Evolutionary conservation across 345 rosid genomes (phyloP), one percentile per base, ranked within the genome.

Genomic region (Syzygium jambos): DNA sequence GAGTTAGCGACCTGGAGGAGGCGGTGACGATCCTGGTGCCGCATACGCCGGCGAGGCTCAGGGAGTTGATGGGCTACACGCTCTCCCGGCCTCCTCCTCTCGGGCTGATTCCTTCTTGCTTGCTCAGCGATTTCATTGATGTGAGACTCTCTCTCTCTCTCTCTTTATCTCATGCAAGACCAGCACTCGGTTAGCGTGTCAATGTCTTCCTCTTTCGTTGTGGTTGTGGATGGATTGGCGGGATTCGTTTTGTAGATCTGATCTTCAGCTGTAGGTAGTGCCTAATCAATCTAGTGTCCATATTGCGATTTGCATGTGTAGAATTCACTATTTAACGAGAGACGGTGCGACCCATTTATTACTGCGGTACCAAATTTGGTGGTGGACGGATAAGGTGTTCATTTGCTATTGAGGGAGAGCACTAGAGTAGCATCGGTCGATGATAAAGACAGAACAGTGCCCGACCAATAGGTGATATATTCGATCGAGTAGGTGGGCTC

Each of bases 21-120:
- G 99, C 98, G 23, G 89, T 89, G 1, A 87, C 84, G 63, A 95
- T 97, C 86, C 88, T 97, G 52, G 97, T 97, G 22, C 98, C 98
- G 2, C 91, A 89, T 46, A 91, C 93, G 6, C 95, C 96, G 1
- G 89, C 86, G 5, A 93, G 94, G 93, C 93, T 97, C 5, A 84
- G 89, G 87, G 94, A 97, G 86, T 91, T 97, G 87, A 87, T 93
- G 85, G 91, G 91, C 68, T 95, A 89, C 78, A 51, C 94, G 0
- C 90, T 95, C 85, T 90, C 56, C 54, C 92, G 85, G 88, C 93
- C 88, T 14, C 91, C 96, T 87, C 94, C 95, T 3, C 78, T 87
- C 86, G 89, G 89, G 30, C 89, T 89, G 23, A 89, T 94, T 85
- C 97, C 96, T 2, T 92, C 94, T 46, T 94, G 88, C 89, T 91